Evolutionary conservation across 305 asterid genomes (phyloP).

Genomic region (Stenogyne calaminthoides): DNA sequence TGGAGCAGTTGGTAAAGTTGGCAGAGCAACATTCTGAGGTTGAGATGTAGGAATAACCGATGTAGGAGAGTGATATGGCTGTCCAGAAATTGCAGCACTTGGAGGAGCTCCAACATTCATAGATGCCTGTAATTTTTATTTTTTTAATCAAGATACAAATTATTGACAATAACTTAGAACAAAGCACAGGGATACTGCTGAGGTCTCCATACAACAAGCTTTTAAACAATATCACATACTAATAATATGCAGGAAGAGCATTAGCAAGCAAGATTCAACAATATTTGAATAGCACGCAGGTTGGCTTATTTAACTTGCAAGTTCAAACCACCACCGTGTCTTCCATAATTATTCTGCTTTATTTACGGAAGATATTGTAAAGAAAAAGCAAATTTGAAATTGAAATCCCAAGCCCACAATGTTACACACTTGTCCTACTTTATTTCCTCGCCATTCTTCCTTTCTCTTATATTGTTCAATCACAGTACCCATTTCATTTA

Average conservation of each 20-base stretch:
- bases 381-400: not conserved
- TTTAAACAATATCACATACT: not conserved
- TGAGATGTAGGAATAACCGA: conserved; percentile 42
- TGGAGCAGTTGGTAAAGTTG: conserved; percentile 44
- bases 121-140: conserved; percentile 49
- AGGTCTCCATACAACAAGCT: not conserved
- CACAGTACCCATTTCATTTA: not conserved
- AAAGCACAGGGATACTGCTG: not conserved
- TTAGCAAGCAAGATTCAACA: conserved; percentile 11
- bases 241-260: not conserved
- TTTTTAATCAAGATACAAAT: not conserved
- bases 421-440: not conserved
- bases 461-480: not conserved
- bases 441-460: not conserved
- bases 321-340: not conserved
- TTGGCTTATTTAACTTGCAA: not conserved
- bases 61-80: conserved; percentile 44
- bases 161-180: not conserved
- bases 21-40: conserved; percentile 40
- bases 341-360: not conserved
- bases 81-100: conserved; percentile 45
- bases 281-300: not conserved
- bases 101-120: conserved; percentile 55
- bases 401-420: not conserved
- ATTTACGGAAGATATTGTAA: not conserved